phyloP scores from a whole-genome alignment of 176 grass and related monocot genomes.

The Lolium rigidum region DNA sequence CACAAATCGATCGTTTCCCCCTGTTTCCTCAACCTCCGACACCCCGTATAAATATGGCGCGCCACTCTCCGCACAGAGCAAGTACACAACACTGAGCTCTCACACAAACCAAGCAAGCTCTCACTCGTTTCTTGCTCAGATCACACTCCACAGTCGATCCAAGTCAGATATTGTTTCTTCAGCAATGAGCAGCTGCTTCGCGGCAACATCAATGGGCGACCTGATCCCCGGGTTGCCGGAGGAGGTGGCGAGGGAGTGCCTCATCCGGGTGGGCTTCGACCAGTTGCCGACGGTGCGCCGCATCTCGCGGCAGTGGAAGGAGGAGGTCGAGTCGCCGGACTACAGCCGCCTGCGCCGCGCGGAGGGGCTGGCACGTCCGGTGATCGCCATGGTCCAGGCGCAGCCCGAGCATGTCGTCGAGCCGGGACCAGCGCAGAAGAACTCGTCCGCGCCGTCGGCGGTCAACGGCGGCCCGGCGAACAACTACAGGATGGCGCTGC shows the following conservation, averaged over 20 bases:
- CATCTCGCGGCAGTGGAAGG: constrained; percentile 80
- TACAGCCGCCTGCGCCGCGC: constrained; percentile 54
- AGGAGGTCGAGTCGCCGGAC: constrained; percentile 65
- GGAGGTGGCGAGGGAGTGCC: constrained; percentile 91
- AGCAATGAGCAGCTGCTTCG: not conserved
- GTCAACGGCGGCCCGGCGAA: constrained; percentile 18
- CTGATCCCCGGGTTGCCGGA: constrained; percentile 82
- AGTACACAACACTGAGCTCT: too few species aligned
- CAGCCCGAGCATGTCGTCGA: not conserved
- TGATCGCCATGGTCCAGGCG: constrained; percentile 54
- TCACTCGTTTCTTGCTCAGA: too few species aligned
- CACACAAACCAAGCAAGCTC: too few species aligned
- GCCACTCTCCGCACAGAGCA: too few species aligned
- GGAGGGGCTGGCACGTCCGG: constrained; percentile 41
- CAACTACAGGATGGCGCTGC: constrained; percentile 57
- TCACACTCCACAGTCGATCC: too few species aligned
- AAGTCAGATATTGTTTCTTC: not conserved
- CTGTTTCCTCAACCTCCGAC: too few species aligned
- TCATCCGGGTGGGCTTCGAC: constrained; percentile 76
- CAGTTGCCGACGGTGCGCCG: constrained; percentile 62
- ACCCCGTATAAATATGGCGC: too few species aligned
- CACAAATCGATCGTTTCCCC: not conserved
- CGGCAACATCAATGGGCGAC: constrained; percentile 40
- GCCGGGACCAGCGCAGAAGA: constrained; percentile 14
- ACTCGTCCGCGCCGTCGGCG: constrained; percentile 26